A percentile compares a stretch with the other conserved stretches of the same genome.
phyloP scores from a whole-genome alignment of 805 yeast genomes.

The Priceomyces haplophilus region DNA sequence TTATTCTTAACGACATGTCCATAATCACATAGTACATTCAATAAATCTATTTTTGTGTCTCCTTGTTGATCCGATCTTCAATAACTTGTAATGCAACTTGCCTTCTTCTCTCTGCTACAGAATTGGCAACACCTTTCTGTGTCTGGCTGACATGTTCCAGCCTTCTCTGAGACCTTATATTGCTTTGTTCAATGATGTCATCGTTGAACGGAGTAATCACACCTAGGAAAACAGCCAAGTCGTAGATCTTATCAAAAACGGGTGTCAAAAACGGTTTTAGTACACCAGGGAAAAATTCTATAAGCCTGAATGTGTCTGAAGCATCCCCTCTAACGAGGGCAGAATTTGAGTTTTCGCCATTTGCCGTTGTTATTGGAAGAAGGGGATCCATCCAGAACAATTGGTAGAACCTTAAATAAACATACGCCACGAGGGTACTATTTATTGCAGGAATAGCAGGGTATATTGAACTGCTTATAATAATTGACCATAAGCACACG shows the following conservation, averaged over 20 bases:
- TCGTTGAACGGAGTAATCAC: constrained; percentile 62
- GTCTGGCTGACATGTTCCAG: constrained; percentile 45
- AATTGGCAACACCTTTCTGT: constrained; percentile 35
- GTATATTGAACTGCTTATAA: constrained; percentile 32
- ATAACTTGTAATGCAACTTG: constrained; percentile 73
- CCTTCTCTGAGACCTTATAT: constrained; percentile 66
- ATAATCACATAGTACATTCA: not conserved
- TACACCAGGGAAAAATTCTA: constrained; percentile 77
- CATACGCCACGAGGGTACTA: constrained; percentile 69
- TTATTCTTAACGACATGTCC: not conserved
- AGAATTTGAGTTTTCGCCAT: constrained; percentile 21
- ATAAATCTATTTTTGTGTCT: constrained; percentile 9
- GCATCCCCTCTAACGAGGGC: constrained; percentile 71
- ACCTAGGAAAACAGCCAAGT: constrained; percentile 39
- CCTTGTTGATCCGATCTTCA: constrained; percentile 55
- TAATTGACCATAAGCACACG: constrained; percentile 33
- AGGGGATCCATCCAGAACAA: constrained; percentile 50
- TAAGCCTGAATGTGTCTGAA: constrained; percentile 80
- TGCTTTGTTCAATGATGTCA: constrained; percentile 69
- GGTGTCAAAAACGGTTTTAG: constrained; percentile 51
- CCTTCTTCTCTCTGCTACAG: constrained; percentile 71
- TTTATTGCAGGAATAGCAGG: constrained; percentile 55
- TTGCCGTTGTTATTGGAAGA: constrained; percentile 44
- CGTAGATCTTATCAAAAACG: constrained; percentile 41
- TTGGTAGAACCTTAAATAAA: constrained; percentile 76